Percentiles rank a stretch among this genome's conserved stretches.
Evolutionary conservation across 2,329 filamentous ascomycete species (phyloP).

Genomic region (Monosporascus cannonballus): DNA sequence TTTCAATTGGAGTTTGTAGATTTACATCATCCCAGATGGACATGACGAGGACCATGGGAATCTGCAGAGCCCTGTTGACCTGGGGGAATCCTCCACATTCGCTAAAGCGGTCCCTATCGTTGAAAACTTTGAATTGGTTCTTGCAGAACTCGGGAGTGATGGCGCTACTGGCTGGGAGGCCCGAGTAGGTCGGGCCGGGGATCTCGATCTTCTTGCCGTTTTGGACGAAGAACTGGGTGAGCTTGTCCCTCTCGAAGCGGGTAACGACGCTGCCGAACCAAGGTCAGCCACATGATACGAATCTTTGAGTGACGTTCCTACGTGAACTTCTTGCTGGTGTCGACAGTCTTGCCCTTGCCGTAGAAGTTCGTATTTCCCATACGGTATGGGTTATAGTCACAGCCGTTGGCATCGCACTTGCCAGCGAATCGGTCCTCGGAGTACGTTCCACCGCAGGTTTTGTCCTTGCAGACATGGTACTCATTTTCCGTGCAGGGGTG

Average conservation of each 20-base stretch:
- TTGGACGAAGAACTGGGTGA: slow-evolving; percentile 56
- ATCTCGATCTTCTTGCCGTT: slow-evolving; percentile 45
- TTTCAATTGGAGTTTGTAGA: neutral
- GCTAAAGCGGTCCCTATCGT: slow-evolving; percentile 45
- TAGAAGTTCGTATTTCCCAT: slow-evolving; percentile 56
- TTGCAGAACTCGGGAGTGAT: slow-evolving; percentile 53
- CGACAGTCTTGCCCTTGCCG: slow-evolving; percentile 49
- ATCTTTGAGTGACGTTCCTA: slow-evolving; percentile 4
- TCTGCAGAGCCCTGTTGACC: slow-evolving; percentile 45
- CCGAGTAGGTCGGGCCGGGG: slow-evolving; percentile 23
- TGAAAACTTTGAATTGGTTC: slow-evolving; percentile 45
- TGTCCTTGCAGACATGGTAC: slow-evolving; percentile 41
- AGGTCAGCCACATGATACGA: neutral
- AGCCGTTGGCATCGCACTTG: slow-evolving; percentile 59
- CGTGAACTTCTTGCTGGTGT: slow-evolving; percentile 52
- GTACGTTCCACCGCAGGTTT: slow-evolving; percentile 42
- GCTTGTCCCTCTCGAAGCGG: slow-evolving; percentile 41
- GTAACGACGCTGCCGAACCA: slow-evolving; percentile 40
- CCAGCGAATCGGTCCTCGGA: slow-evolving; percentile 47
- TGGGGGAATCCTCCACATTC: slow-evolving; percentile 45
- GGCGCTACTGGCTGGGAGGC: slow-evolving; percentile 18
- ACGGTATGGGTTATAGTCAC: slow-evolving; percentile 63
- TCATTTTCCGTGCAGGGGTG: slow-evolving; percentile 49
- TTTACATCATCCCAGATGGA: slow-evolving; percentile 51
- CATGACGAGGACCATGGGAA: slow-evolving; percentile 59